These are phyloP conservation scores for Phytophthora hybrid DNA, from an alignment of 352 stramenopile species.

Conservation along the genomic window DNA sequence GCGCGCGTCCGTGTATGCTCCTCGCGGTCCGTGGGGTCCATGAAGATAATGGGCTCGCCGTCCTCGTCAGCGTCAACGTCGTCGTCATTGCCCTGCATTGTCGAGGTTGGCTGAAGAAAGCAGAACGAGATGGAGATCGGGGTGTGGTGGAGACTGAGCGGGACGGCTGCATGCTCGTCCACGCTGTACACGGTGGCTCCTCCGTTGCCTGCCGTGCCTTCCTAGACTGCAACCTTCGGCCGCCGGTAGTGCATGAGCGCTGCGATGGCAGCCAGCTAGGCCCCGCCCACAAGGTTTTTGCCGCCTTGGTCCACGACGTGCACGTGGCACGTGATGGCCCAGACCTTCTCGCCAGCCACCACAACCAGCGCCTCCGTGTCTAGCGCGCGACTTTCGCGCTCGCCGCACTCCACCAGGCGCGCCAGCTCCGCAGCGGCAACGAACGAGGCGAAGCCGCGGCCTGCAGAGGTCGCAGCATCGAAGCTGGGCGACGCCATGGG, in stretches of 20 bases:
- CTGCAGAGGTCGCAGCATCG: slow-evolving; percentile 49
- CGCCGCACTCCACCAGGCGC: slow-evolving; percentile 91
- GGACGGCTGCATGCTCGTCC: slow-evolving; percentile 91
- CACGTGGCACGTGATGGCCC: slow-evolving; percentile 93
- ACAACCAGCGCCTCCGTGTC: slow-evolving; percentile 96
- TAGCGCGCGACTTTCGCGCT: slow-evolving; percentile 92
- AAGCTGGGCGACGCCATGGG: slow-evolving; percentile 87
- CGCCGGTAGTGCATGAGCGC: slow-evolving; percentile 94
- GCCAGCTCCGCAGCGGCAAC: slow-evolving; percentile 75
- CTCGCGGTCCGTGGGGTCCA: slow-evolving; percentile 91
- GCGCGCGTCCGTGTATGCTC: slow-evolving; percentile 86
- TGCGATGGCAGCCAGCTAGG: slow-evolving; percentile 93
- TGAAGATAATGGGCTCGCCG: slow-evolving; percentile 71
- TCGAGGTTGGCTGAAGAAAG: slow-evolving; percentile 60
- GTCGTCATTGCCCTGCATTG: slow-evolving; percentile 18
- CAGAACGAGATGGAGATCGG: slow-evolving; percentile 96
- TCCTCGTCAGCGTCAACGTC: slow-evolving; percentile 43
- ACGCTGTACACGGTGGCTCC: slow-evolving; percentile 80
- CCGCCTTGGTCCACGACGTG: slow-evolving; percentile 93
- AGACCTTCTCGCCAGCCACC: slow-evolving; percentile 93
- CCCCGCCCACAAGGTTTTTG: slow-evolving; percentile 91
- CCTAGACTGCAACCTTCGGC: slow-evolving; percentile 85
- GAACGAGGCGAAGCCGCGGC: slow-evolving; percentile 56
- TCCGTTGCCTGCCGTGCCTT: slow-evolving; percentile 24
- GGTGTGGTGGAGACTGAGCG: slow-evolving; percentile 95